A percentile compares a stretch with the other conserved stretches of the same genome.
Conservation (phyloP, 2,329 filamentous ascomycete genomes). For the Cladosporium sp. region DNA sequence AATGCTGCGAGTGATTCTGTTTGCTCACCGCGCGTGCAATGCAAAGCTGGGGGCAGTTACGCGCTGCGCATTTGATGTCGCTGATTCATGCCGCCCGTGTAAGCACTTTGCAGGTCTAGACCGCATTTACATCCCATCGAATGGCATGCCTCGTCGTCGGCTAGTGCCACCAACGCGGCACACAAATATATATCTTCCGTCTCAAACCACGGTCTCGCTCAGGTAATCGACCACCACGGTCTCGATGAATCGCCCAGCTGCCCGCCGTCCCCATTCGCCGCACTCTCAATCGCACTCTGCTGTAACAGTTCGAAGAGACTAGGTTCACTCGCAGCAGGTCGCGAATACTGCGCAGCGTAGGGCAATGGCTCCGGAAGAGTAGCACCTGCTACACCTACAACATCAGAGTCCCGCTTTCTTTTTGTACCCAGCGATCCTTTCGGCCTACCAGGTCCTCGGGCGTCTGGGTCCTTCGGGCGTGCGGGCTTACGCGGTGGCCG, state of each 20-base stretch:
- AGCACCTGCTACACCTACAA: not conserved
- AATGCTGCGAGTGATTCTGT: not conserved
- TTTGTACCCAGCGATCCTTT: not conserved
- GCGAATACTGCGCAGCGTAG: not conserved
- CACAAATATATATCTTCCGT: not conserved
- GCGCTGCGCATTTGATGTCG: no score
- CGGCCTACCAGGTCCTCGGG: constrained; percentile 4
- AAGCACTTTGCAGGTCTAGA: not conserved
- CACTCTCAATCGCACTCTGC: constrained; percentile 13
- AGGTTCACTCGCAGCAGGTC: not conserved
- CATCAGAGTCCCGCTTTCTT: not conserved
- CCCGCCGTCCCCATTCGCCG: not conserved
- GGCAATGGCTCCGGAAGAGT: not conserved
- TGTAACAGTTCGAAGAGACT: constrained; percentile 18
- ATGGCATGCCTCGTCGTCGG: not conserved
- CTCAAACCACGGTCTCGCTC: not conserved
- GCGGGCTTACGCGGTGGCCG: constrained; percentile 36
- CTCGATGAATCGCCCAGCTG: constrained; percentile 1
- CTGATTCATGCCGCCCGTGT: no score
- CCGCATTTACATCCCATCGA: not conserved
- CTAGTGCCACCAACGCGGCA: not conserved
- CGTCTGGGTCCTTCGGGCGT: not conserved
- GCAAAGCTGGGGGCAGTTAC: not conserved
- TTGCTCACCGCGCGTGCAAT: not conserved
- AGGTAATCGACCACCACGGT: constrained; percentile 17